phyloP scores from a whole-genome alignment of 768 basidiomycete species.

The Auricularia heimuer region DNA sequence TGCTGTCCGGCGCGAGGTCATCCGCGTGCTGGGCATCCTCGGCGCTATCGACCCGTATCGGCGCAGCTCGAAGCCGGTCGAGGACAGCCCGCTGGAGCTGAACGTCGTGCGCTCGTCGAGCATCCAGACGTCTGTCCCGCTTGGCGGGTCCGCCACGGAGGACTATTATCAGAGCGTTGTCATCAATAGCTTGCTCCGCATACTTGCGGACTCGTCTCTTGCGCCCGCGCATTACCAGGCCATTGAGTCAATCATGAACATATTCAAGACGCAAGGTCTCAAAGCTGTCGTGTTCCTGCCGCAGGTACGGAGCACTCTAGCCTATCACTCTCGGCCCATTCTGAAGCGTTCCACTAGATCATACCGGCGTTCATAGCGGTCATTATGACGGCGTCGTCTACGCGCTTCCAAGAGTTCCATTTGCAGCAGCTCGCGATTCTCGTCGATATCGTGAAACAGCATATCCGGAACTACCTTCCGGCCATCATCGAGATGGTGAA shows the following conservation, averaged over 20 bases:
- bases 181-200: slow-evolving; percentile 74
- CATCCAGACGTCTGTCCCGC: slow-evolving; percentile 17
- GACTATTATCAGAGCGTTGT: slow-evolving; percentile 98
- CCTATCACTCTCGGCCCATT: neutral
- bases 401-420: slow-evolving; percentile 81
- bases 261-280: slow-evolving; percentile 95
- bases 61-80: slow-evolving; percentile 17
- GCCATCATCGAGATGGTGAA: slow-evolving; percentile 78
- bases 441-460: slow-evolving; percentile 93
- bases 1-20: slow-evolving; percentile 31
- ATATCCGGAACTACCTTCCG: slow-evolving; percentile 84
- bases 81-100: neutral
- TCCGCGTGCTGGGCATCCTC: slow-evolving; percentile 39
- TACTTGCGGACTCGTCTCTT: slow-evolving; percentile 82
- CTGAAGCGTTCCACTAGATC: slow-evolving; percentile 15
- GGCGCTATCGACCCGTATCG: slow-evolving; percentile 41
- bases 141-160: slow-evolving; percentile 51
- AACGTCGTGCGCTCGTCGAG: neutral
- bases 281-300: slow-evolving; percentile 94
- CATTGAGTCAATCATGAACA: slow-evolving; percentile 96
- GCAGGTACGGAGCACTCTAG: slow-evolving; percentile 43
- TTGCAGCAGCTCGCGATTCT: slow-evolving; percentile 92
- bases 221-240: slow-evolving; percentile 84
- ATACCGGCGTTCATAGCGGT: slow-evolving; percentile 33
- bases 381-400: slow-evolving; percentile 24